phyloP scores from a whole-genome alignment of 2,329 filamentous ascomycete genomes.

The Penicillium nordicum region DNA sequence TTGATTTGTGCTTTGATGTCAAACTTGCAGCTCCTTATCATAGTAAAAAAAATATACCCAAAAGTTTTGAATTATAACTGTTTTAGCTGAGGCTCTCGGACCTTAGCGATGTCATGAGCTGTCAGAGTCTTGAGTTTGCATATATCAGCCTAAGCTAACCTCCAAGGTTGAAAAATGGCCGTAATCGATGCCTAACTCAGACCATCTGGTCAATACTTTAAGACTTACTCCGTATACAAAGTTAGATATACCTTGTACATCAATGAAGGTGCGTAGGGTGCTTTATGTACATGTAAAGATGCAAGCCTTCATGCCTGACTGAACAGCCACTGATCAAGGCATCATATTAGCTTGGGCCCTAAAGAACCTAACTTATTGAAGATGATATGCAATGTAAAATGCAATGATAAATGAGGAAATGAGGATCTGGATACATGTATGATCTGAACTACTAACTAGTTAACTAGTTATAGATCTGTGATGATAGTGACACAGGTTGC shows the following conservation, averaged over 20 bases:
- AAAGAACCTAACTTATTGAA: not conserved
- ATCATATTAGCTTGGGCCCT: not conserved
- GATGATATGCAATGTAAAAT: not conserved
- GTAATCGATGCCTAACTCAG: not conserved
- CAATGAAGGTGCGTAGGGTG: not conserved
- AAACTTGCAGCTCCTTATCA: slow-evolving; percentile 1
- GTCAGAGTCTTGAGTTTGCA: not conserved
- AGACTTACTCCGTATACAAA: not conserved
- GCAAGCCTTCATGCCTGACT: slow-evolving; percentile 8
- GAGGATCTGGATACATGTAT: not conserved
- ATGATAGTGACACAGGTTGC: not conserved
- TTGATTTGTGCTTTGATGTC: slow-evolving; percentile 12
- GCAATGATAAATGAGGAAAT: not conserved
- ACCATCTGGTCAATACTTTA: not conserved
- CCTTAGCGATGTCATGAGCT: not conserved
- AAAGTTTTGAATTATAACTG: not conserved
- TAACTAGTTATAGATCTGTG: not conserved
- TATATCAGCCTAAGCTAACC: not conserved
- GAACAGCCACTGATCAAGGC: not conserved
- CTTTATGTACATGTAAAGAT: not conserved
- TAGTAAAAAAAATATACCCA: slow-evolving; percentile 3
- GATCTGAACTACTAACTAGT: not conserved
- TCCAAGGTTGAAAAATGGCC: not conserved
- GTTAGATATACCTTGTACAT: not conserved
- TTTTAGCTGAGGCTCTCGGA: not conserved